These are phyloP conservation scores for Kodamaea restingae DNA, from an alignment of 805 yeast species.

Conservation along the genomic window DNA sequence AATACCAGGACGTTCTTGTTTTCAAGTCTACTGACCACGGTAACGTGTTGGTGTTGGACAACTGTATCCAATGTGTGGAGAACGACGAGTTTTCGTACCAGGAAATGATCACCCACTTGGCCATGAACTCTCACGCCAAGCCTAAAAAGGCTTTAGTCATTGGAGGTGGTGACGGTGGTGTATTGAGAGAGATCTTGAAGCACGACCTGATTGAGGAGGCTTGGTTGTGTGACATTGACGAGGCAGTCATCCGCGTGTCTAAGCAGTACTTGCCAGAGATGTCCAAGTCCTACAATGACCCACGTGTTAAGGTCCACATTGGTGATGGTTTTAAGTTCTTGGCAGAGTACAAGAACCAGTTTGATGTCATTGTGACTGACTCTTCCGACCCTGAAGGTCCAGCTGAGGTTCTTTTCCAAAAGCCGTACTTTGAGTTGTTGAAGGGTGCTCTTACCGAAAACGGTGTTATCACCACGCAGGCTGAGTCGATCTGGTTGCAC, in stretches of 20 bases:
- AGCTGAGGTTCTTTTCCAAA: constrained; percentile 89
- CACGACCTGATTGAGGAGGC: constrained; percentile 86
- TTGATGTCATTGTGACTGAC: constrained; percentile 94
- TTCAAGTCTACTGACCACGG: constrained; percentile 94
- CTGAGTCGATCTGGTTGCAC: constrained; percentile 93
- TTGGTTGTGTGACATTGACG: constrained; percentile 91
- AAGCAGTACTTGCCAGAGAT: constrained; percentile 84
- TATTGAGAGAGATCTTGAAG: constrained; percentile 88
- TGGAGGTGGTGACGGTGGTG: constrained; percentile 99
- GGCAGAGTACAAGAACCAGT: constrained; percentile 74
- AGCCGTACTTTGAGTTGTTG: constrained; percentile 82
- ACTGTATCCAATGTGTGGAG: constrained; percentile 93
- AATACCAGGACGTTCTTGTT: constrained; percentile 90
- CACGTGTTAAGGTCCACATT: constrained; percentile 84
- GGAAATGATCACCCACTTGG: constrained; percentile 96
- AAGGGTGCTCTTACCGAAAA: constrained; percentile 84
- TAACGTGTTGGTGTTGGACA: constrained; percentile 90
- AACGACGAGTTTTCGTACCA: constrained; percentile 97
- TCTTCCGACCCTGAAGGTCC: constrained; percentile 99
- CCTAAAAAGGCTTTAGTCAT: constrained; percentile 92
- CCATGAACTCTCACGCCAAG: constrained; percentile 87
- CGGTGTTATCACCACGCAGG: constrained; percentile 92
- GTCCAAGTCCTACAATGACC: constrained; percentile 80
- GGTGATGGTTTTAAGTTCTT: constrained; percentile 98
- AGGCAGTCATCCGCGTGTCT: constrained; percentile 81